Evolutionary conservation across 768 basidiomycete genomes (phyloP).

Genomic region (Calvatia gigantea): DNA sequence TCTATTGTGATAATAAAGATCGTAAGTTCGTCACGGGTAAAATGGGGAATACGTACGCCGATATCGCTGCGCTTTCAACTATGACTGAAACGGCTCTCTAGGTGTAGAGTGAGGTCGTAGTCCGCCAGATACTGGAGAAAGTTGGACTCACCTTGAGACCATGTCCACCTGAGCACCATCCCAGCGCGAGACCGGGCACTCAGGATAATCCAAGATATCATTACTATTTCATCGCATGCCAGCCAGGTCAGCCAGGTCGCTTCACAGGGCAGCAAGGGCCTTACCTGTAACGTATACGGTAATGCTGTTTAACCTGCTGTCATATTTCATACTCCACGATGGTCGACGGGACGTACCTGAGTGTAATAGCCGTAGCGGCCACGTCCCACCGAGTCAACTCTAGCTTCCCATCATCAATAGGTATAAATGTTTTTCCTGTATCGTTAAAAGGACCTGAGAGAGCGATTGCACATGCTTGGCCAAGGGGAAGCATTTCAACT

Average conservation of each 20-base stretch:
- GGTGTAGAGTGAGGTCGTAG: not conserved
- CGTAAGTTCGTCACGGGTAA: not conserved
- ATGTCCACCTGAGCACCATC: not conserved
- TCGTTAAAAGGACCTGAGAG: not conserved
- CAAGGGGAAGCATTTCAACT: no score
- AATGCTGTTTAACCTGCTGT: not conserved
- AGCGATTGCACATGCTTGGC: not conserved
- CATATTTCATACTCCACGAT: no score
- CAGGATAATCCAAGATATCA: not conserved
- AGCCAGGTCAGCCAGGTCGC: not conserved
- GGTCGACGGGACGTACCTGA: not conserved
- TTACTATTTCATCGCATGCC: not conserved
- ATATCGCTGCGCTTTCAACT: slow-evolving; percentile 15
- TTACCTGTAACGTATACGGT: slow-evolving; percentile 1
- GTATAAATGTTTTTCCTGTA: not conserved
- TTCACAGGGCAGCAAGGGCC: not conserved
- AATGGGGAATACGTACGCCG: slow-evolving; percentile 6
- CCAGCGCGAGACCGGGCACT: not conserved
- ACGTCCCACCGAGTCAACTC: not conserved
- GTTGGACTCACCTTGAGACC: not conserved
- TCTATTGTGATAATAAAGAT: not conserved
- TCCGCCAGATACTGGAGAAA: no score
- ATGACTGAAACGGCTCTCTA: slow-evolving; percentile 6
- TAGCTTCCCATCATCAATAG: not conserved
- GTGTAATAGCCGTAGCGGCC: not conserved